Conservation (phyloP, 352 stramenopile genomes). For the Phytophthora macrochlamydospora region DNA sequence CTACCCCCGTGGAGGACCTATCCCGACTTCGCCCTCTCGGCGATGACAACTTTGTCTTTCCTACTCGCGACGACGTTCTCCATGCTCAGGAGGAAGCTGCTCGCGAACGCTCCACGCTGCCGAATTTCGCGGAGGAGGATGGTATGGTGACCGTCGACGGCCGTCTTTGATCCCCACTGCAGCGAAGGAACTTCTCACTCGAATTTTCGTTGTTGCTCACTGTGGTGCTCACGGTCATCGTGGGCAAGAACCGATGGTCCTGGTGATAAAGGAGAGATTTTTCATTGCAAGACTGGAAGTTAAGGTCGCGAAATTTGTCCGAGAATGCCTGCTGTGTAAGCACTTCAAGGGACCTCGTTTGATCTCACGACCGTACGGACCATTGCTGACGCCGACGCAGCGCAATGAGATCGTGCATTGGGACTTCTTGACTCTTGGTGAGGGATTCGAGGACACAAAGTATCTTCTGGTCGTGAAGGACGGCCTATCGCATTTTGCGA, state of each 20-base stretch:
- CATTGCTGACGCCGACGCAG: background rate
- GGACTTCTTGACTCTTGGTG: conserved; percentile 13
- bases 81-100: background rate
- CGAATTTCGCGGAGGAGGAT: conserved; percentile 5
- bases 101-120: background rate
- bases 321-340: conserved; percentile 14
- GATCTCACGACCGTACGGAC: conserved; percentile 8
- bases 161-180: conserved; percentile 1
- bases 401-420: conserved; percentile 21
- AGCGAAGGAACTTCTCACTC: conserved; percentile 8
- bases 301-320: conserved; percentile 1
- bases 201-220: conserved; percentile 16
- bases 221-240: conserved; percentile 13
- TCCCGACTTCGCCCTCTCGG: conserved; percentile 1
- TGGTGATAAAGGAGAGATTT: background rate
- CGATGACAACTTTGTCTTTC: conserved; percentile 6
- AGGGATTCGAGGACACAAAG: background rate
- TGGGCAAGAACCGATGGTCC: conserved; percentile 7
- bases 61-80: conserved; percentile 2
- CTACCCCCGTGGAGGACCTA: background rate
- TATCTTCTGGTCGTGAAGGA: conserved; percentile 9
- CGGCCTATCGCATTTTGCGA: conserved; percentile 16
- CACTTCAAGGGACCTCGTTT: conserved; percentile 11
- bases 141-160: background rate
- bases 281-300: background rate